A percentile compares a stretch with the other conserved stretches of the same genome.
Conservation (phyloP, 2,329 filamentous ascomycete species). For the Venturia pyrina region DNA sequence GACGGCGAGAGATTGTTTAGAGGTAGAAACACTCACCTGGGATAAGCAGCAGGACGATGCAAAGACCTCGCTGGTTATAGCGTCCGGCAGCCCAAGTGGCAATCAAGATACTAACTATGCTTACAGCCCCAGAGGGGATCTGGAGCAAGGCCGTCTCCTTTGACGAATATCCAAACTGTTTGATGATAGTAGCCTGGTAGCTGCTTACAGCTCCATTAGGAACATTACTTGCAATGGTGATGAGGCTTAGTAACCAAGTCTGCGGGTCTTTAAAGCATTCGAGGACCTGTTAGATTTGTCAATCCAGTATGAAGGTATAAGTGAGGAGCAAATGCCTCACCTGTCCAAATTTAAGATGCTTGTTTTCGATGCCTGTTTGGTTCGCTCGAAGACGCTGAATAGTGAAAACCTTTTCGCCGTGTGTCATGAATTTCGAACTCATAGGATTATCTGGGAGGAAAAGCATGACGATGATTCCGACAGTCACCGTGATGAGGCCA, state of each 20-base stretch:
- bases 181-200: slow-evolving; percentile 22
- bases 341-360: slow-evolving; percentile 23
- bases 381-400: slow-evolving; percentile 24
- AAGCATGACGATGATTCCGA: slow-evolving; percentile 23
- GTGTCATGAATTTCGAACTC: slow-evolving; percentile 22
- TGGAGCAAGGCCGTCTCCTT: slow-evolving; percentile 27
- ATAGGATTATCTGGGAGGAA: slow-evolving; percentile 25
- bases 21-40: slow-evolving; percentile 54
- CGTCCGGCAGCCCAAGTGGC: slow-evolving; percentile 1
- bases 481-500: slow-evolving; percentile 25
- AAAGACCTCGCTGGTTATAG: slow-evolving; percentile 1
- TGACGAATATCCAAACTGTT: slow-evolving; percentile 33
- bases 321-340: no score
- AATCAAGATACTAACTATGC: slow-evolving; percentile 16
- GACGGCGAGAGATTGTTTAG: slow-evolving; percentile 27
- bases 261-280: slow-evolving; percentile 24
- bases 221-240: slow-evolving; percentile 22
- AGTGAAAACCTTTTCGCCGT: slow-evolving; percentile 23
- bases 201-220: slow-evolving; percentile 34
- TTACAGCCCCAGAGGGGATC: slow-evolving; percentile 23
- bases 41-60: slow-evolving; percentile 33
- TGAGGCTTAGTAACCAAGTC: slow-evolving; percentile 23
- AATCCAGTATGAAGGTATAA: no score
- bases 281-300: slow-evolving; percentile 1
- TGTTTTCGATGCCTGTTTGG: slow-evolving; percentile 28